Conservation (phyloP, 1,284 basidiomycete species). For the Rhodotorula glutinis region DNA sequence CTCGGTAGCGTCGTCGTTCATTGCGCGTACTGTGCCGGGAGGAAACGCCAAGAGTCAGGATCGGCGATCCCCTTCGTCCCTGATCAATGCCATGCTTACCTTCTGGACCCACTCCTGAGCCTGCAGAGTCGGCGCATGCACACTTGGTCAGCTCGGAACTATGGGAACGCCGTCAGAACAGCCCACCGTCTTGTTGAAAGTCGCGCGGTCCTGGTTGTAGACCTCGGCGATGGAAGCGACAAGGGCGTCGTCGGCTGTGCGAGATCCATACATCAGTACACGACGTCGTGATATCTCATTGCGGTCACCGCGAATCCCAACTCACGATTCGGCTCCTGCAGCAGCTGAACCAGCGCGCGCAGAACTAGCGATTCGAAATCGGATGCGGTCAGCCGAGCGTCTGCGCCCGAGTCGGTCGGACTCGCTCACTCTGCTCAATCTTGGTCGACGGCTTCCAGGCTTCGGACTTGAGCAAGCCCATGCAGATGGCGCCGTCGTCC, state of each 20-base stretch:
- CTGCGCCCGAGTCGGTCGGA: too few species aligned
- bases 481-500: constrained; percentile 63
- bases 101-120: constrained; percentile 44
- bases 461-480: constrained; percentile 62
- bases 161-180: too few species aligned
- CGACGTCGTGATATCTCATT: neutral
- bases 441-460: constrained; percentile 82
- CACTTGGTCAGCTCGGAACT: too few species aligned
- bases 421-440: constrained; percentile 49
- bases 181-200: constrained; percentile 39
- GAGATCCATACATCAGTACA: neutral
- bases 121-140: constrained; percentile 2
- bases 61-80: too few species aligned
- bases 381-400: too few species aligned
- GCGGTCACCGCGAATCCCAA: neutral
- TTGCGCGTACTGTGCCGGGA: neutral
- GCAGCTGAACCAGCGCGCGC: constrained; percentile 42
- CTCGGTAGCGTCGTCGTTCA: too few species aligned
- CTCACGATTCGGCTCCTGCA: constrained; percentile 42
- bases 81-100: too few species aligned
- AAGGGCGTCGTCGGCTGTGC: constrained; percentile 42
- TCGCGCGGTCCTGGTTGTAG: constrained; percentile 37
- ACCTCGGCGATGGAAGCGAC: constrained; percentile 45
- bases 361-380: constrained; percentile 26
- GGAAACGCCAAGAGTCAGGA: neutral